A percentile compares a stretch with the other conserved stretches of the same genome.
phyloP scores from a whole-genome alignment of 805 yeast genomes.

The Lipomyces anomalus region DNA sequence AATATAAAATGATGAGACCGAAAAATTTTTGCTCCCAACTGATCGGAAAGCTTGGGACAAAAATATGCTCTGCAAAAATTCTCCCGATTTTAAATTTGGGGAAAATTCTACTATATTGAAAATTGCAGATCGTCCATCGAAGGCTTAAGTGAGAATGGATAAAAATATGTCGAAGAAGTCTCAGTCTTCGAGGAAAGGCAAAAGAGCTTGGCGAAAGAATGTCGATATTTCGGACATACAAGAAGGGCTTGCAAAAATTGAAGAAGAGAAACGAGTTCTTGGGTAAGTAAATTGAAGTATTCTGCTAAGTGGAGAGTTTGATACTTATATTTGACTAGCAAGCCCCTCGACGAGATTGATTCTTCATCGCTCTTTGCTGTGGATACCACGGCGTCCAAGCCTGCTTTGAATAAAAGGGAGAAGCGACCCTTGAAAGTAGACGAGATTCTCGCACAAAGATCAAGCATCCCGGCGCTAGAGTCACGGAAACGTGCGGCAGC shows the following conservation, averaged over 20 bases:
- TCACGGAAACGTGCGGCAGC: conserved; percentile 32
- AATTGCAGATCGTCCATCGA: too few species aligned
- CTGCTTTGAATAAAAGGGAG: conserved; percentile 5
- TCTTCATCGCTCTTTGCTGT: conserved; percentile 13
- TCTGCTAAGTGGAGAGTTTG: neutral
- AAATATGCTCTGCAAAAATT: too few species aligned
- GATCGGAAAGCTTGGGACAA: too few species aligned
- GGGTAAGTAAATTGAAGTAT: conserved; percentile 35
- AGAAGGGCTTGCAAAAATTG: conserved; percentile 56
- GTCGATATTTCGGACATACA: conserved; percentile 80
- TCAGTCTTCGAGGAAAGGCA: conserved; percentile 87
- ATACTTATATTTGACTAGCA: neutral
- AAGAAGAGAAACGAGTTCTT: conserved; percentile 48
- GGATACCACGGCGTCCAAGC: conserved; percentile 9
- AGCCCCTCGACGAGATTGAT: neutral
- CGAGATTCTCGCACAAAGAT: conserved; percentile 69
- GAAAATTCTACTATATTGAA: too few species aligned
- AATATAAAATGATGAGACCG: too few species aligned
- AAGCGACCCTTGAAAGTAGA: conserved; percentile 44
- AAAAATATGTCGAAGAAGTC: conserved; percentile 51
- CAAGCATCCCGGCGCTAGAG: conserved; percentile 66
- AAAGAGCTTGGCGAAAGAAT: conserved; percentile 87
- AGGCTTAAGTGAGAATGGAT: neutral
- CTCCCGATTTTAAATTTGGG: too few species aligned
- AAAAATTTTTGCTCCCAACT: too few species aligned